Evolutionary conservation across 140 eudicot genomes (phyloP).

Genomic region (Anethum foeniculum): DNA sequence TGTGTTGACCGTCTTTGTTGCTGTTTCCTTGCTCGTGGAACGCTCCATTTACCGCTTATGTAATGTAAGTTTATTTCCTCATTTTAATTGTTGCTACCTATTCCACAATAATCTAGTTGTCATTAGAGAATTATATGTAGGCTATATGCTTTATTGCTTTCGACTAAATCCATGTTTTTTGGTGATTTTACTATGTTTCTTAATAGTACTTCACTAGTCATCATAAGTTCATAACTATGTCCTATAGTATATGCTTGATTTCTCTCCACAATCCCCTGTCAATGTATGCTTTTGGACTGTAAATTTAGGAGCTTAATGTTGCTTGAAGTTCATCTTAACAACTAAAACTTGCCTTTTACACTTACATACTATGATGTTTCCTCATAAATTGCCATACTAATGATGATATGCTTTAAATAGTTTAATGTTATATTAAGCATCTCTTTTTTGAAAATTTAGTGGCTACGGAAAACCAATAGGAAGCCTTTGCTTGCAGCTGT

Average conservation of each 20-base stretch:
- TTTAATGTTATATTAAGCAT: background rate
- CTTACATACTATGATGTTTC: slow-evolving; percentile 1
- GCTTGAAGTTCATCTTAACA: background rate
- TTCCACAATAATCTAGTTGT: background rate
- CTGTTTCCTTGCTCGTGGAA: slow-evolving; percentile 78
- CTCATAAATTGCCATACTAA: background rate
- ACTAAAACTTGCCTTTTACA: slow-evolving; percentile 2
- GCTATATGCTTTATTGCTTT: background rate
- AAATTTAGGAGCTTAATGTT: background rate
- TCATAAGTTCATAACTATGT: background rate
- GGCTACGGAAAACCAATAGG: slow-evolving; percentile 82
- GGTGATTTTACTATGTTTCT: background rate
- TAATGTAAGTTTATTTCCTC: slow-evolving; percentile 49
- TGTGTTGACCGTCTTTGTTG: slow-evolving; percentile 56
- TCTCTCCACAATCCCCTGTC: background rate
- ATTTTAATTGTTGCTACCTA: background rate
- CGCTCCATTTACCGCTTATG: slow-evolving; percentile 77
- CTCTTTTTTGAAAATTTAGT: slow-evolving; percentile 35
- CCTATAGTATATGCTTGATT: background rate
- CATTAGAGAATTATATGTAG: background rate
- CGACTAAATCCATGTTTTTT: background rate
- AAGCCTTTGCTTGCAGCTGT: slow-evolving; percentile 92
- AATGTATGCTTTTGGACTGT: background rate
- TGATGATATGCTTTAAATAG: background rate
- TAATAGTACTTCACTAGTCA: background rate